Conservation (phyloP, 2,329 filamentous ascomycete genomes). For the Neopestalotiopsis sp. region DNA sequence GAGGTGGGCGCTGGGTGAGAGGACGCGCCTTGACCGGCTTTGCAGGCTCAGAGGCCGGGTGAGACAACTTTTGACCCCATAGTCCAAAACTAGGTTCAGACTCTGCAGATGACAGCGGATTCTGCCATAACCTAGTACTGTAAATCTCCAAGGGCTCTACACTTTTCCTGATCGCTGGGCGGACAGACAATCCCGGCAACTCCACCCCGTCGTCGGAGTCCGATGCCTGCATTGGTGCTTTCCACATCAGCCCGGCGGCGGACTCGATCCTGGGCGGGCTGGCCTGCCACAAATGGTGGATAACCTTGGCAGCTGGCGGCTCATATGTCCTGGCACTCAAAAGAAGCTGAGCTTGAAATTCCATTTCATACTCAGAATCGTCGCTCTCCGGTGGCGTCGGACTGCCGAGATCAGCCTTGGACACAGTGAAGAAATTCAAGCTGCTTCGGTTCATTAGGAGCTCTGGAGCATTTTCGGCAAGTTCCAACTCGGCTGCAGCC, state of each 20-base stretch:
- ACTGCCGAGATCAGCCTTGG: conserved; percentile 49
- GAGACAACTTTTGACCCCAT: conserved; percentile 29
- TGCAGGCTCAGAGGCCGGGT: conserved; percentile 22
- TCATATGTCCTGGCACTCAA: conserved; percentile 16
- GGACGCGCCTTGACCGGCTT: conserved; percentile 42
- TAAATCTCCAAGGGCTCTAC: conserved; percentile 39
- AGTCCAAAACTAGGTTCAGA: conserved; percentile 22
- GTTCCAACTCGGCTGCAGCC: conserved; percentile 50
- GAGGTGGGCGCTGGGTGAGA: conserved; percentile 56
- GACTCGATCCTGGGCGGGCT: conserved; percentile 17
- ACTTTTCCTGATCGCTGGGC: conserved; percentile 41
- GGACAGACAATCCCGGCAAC: conserved; percentile 39
- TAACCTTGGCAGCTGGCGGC: conserved; percentile 13
- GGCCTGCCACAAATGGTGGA: conserved; percentile 29
- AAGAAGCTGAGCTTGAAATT: conserved; percentile 23
- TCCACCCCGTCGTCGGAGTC: conserved; percentile 18
- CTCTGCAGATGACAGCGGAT: conserved; percentile 21
- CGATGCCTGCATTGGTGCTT: conserved; percentile 16
- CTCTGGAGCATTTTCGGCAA: conserved; percentile 45
- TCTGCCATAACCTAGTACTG: conserved; percentile 46
- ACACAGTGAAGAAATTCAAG: conserved; percentile 45
- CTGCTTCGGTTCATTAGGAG: conserved; percentile 40
- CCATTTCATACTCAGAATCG: conserved; percentile 46
- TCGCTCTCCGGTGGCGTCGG: conserved; percentile 61
- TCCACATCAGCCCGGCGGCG: conserved; percentile 29